These are phyloP conservation scores for Penicillium sp. DNA, from an alignment of 2,329 filamentous ascomycete species.

Conservation along the genomic window DNA sequence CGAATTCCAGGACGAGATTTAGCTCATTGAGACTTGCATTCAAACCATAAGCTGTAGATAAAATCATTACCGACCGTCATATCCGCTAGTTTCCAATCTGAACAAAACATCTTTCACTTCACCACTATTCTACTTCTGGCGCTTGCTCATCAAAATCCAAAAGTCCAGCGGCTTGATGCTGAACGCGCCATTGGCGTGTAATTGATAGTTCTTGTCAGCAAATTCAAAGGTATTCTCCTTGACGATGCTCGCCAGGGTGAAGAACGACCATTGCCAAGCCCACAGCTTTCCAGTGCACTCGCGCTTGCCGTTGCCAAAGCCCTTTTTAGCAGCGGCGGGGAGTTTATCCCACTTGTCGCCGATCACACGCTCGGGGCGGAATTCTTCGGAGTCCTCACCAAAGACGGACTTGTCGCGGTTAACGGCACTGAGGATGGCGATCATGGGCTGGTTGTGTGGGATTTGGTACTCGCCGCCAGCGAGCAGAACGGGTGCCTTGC, in stretches of 20 bases:
- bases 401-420: constrained; percentile 64
- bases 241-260: constrained; percentile 61
- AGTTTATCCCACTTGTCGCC: constrained; percentile 66
- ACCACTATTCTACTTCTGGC: constrained; percentile 9
- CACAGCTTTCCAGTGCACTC: constrained; percentile 70
- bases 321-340: constrained; percentile 61
- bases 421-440: constrained; percentile 51
- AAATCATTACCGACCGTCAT: constrained; percentile 4
- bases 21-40: background rate
- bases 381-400: constrained; percentile 59
- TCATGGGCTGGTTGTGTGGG: constrained; percentile 50
- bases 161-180: constrained; percentile 52
- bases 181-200: constrained; percentile 50
- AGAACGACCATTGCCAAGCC: constrained; percentile 68
- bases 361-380: constrained; percentile 68
- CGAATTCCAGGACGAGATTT: background rate
- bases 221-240: constrained; percentile 67
- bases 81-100: constrained; percentile 4
- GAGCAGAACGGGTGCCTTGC: constrained; percentile 45
- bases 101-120: background rate
- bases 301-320: constrained; percentile 69
- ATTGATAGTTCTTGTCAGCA: constrained; percentile 51
- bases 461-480: constrained; percentile 62
- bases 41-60: constrained; percentile 1
- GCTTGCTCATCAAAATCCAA: constrained; percentile 16